Evolutionary conservation across 176 grass and related monocot genomes (phyloP), one percentile per base, ranked within the genome.

Genomic region (Cenchrus americanus): DNA sequence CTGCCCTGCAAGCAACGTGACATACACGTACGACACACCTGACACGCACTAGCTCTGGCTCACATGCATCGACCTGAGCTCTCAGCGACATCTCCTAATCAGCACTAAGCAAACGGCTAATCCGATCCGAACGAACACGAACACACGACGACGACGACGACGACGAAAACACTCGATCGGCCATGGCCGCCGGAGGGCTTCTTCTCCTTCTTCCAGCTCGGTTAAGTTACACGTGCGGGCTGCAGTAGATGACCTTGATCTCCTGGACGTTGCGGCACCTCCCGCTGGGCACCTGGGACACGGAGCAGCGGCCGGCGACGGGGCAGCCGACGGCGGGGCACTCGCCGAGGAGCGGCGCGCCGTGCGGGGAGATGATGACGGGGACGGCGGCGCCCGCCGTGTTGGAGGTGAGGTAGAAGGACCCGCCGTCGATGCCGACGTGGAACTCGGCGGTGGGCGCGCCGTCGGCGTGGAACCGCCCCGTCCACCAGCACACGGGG

Each of bases 221-320:
- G n/a, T n/a, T n/a, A n/a, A n/a, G n/a, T n/a, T n/a, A n/a, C n/a
- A n/a, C 64, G 5, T 3, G 9, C 1, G 76, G 22, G 50, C 11
- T 41, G 84, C 64, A 90, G 84, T 68, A 90, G 66, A 90, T 71
- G 80, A 90, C 30, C 84, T 90, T 90, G 8, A 90, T 70, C 88
- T 90, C 88, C 67, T 82, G 23, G 41, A 83, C 88, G 74, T 63
- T 77, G 8, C 44, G 37, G 84, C 84, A 90, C 23, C 66, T 42
- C 2, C 88, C 84, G 6, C 79, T 75, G 17, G 84, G 65, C 42
- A 73, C 82, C 71, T 26, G 6, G 2, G 3, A 3, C 37, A 68
- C 11, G 58, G 86, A 84, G 88, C 88, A 90, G 12, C 14, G 3
- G 0, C 84, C 88, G 4, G 32, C 14, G 12, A 15, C 5, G 27